Conservation (phyloP, 495 filamentous ascomycete species). For the Pseudomonodictys pantanalensis region DNA sequence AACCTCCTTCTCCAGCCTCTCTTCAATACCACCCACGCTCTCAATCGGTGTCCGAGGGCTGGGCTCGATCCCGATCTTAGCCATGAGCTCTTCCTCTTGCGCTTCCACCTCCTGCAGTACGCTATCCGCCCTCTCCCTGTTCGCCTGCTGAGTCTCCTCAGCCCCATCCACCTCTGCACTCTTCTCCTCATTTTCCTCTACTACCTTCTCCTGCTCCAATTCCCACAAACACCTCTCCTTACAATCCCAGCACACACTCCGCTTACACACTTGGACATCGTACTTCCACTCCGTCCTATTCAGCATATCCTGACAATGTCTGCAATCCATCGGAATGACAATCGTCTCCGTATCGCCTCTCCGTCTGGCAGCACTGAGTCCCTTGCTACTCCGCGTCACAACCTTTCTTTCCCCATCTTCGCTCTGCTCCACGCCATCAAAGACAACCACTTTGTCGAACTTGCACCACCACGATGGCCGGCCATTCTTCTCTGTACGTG, state of each 20-base stretch:
- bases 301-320: slow-evolving; percentile 24
- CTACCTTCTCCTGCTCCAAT: background rate
- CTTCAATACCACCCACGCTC: slow-evolving; percentile 11
- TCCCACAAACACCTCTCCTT: slow-evolving; percentile 24
- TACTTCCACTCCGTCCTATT: slow-evolving; percentile 28
- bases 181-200: background rate
- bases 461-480: slow-evolving; percentile 29
- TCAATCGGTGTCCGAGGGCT: slow-evolving; percentile 2
- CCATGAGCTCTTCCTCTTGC: slow-evolving; percentile 8
- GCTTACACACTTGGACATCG: slow-evolving; percentile 24
- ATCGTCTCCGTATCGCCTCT: slow-evolving; percentile 14
- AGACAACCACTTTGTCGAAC: slow-evolving; percentile 21
- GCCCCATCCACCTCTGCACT: background rate
- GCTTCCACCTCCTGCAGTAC: slow-evolving; percentile 11
- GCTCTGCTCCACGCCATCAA: slow-evolving; percentile 17
- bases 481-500: slow-evolving; percentile 8
- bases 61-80: slow-evolving; percentile 17
- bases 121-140: slow-evolving; percentile 14
- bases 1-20: slow-evolving; percentile 1
- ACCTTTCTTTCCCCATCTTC: slow-evolving; percentile 8
- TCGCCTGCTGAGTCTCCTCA: background rate
- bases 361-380: slow-evolving; percentile 14
- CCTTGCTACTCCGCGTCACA: slow-evolving; percentile 17
- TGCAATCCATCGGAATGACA: slow-evolving; percentile 25
- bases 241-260: slow-evolving; percentile 26